phyloP scores from a whole-genome alignment of 352 stramenopile genomes.

The Phytopythium aichiense region DNA sequence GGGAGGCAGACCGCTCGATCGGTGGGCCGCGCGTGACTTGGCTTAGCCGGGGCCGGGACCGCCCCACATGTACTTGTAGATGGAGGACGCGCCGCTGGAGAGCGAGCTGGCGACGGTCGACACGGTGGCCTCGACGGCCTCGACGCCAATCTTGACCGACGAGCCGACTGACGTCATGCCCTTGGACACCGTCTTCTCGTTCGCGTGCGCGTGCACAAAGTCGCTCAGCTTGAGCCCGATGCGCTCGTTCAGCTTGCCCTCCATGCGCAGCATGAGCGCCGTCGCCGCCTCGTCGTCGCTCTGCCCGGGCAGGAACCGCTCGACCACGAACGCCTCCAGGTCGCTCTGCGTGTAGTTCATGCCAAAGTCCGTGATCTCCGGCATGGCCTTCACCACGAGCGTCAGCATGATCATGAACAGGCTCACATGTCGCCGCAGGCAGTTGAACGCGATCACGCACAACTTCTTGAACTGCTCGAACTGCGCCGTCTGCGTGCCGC shows the following conservation, averaged over 20 bases:
- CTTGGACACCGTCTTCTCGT: constrained; percentile 84
- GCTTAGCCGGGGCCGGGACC: not conserved
- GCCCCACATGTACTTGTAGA: constrained; percentile 88
- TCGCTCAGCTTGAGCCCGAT: constrained; percentile 84
- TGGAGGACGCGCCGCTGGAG: constrained; percentile 66
- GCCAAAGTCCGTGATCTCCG: constrained; percentile 83
- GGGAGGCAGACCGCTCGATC: not conserved
- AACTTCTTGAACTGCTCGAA: constrained; percentile 86
- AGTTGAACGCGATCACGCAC: constrained; percentile 87
- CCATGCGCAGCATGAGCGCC: constrained; percentile 78
- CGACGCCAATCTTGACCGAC: constrained; percentile 78
- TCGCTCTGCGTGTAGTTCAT: constrained; percentile 84
- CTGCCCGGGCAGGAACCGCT: constrained; percentile 78
- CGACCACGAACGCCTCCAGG: constrained; percentile 78
- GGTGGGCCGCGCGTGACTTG: too few species aligned
- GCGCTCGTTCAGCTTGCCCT: constrained; percentile 84
- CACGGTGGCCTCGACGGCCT: constrained; percentile 65
- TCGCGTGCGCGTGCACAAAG: constrained; percentile 82
- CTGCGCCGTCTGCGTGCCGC: constrained; percentile 69
- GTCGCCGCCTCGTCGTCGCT: constrained; percentile 79
- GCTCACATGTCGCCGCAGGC: constrained; percentile 77
- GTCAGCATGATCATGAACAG: constrained; percentile 87
- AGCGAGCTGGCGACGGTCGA: constrained; percentile 78
- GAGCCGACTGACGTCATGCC: constrained; percentile 75
- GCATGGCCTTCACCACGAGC: constrained; percentile 75